Percentiles rank a stretch among this genome's conserved stretches.
phyloP scores from a whole-genome alignment of 441 rosid genomes.

The Eutrema salsugineum region DNA sequence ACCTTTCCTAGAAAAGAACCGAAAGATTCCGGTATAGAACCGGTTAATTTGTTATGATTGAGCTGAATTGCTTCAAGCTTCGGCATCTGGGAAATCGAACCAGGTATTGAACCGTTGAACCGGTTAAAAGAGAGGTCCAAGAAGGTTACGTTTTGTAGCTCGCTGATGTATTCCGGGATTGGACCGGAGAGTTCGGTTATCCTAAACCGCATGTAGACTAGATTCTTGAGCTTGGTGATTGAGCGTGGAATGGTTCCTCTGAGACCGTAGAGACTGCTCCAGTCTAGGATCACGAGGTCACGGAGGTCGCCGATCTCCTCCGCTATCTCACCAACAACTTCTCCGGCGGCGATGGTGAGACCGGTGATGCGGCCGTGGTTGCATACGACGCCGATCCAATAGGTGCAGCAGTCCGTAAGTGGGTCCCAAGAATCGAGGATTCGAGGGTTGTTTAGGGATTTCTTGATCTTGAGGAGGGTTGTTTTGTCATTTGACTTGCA shows the following conservation, averaged over 20 bases:
- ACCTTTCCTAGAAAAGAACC: constrained; percentile 37
- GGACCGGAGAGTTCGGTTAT: constrained; percentile 53
- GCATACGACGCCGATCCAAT: constrained; percentile 56
- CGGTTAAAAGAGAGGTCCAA: constrained; percentile 60
- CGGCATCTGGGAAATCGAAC: constrained; percentile 46
- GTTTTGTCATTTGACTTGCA: constrained; percentile 48
- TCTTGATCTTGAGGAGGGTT: constrained; percentile 48
- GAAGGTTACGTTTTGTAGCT: constrained; percentile 41
- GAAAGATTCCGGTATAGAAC: constrained; percentile 56
- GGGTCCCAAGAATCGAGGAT: constrained; percentile 50
- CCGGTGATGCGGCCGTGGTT: constrained; percentile 47
- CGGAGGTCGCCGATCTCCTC: constrained; percentile 58
- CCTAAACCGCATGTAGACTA: constrained; percentile 44
- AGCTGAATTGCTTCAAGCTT: constrained; percentile 45
- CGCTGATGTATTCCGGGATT: constrained; percentile 46
- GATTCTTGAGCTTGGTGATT: constrained; percentile 54
- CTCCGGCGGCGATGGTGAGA: constrained; percentile 46
- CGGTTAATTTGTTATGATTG: constrained; percentile 54
- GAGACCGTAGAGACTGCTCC: constrained; percentile 46
- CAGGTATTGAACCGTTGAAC: constrained; percentile 57
- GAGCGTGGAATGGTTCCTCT: constrained; percentile 59
- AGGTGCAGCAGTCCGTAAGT: constrained; percentile 47
- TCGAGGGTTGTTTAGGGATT: constrained; percentile 52
- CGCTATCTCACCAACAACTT: constrained; percentile 49
- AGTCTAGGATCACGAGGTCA: constrained; percentile 42